Conservation (phyloP, 495 filamentous ascomycete genomes). For the Apiosordaria backusii region DNA sequence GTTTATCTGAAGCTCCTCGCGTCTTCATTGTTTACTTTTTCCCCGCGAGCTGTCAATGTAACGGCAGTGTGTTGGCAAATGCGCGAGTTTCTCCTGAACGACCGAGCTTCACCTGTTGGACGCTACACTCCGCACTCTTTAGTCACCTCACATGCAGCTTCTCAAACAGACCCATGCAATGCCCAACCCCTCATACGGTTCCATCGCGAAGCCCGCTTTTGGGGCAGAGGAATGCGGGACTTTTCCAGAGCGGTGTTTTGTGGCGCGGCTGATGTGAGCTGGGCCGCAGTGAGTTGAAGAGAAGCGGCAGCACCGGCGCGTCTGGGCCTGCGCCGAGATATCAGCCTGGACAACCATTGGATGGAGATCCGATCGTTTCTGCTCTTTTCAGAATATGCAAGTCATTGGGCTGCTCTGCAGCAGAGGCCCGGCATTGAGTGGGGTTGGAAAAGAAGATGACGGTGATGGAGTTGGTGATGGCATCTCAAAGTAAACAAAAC, state of each 20-base stretch:
- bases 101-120: neutral
- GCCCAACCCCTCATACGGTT: neutral
- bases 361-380: conserved; percentile 11
- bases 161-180: conserved; percentile 23
- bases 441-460: conserved; percentile 4
- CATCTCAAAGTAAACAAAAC: conserved; percentile 24
- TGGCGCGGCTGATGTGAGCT: conserved; percentile 29
- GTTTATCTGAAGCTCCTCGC: conserved; percentile 19
- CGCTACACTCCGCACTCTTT: neutral
- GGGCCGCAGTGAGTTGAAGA: conserved; percentile 16
- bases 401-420: conserved; percentile 14
- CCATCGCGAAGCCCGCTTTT: neutral
- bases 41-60: conserved; percentile 18
- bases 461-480: neutral
- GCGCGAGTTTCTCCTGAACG: neutral
- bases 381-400: conserved; percentile 17
- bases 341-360: conserved; percentile 24
- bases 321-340: conserved; percentile 14
- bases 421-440: conserved; percentile 1
- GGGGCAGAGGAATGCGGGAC: conserved; percentile 16
- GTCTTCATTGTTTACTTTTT: conserved; percentile 23
- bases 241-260: neutral
- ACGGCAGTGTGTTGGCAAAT: neutral
- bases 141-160: conserved; percentile 14
- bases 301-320: conserved; percentile 21